phyloP scores from a whole-genome alignment of 495 filamentous ascomycete species.

The Margaritispora aquatica region DNA sequence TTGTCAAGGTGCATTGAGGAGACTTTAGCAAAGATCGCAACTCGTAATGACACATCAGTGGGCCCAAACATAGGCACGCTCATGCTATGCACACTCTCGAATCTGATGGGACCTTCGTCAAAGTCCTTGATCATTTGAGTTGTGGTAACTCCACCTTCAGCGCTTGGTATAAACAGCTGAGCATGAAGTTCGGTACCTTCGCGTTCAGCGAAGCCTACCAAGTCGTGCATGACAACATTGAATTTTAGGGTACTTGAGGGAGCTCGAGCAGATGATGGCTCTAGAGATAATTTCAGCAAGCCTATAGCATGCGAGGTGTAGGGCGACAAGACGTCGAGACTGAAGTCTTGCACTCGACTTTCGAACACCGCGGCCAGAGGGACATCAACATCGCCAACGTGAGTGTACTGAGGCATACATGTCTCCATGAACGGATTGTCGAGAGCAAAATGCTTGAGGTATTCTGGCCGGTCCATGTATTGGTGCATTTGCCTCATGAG shows the following conservation, averaged over 20 bases:
- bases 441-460: conserved; percentile 72
- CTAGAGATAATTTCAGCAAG: conserved; percentile 82
- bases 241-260: conserved; percentile 93
- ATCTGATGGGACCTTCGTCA: conserved; percentile 88
- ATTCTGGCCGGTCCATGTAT: conserved; percentile 91
- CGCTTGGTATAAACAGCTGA: conserved; percentile 88
- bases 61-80: conserved; percentile 85
- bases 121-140: conserved; percentile 94
- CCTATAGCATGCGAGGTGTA: conserved; percentile 86
- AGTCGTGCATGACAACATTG: conserved; percentile 97
- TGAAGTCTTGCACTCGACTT: conserved; percentile 89
- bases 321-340: conserved; percentile 83
- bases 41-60: conserved; percentile 65
- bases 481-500: conserved; percentile 96
- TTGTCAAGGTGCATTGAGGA: conserved; percentile 95
- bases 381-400: conserved; percentile 91
- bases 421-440: conserved; percentile 84
- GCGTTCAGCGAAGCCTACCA: conserved; percentile 92
- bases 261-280: conserved; percentile 89
- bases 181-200: conserved; percentile 95
- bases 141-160: conserved; percentile 84
- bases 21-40: conserved; percentile 91
- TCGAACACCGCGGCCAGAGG: conserved; percentile 92
- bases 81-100: conserved; percentile 98
- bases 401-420: conserved; percentile 84